Base-by-base conservation (phyloP, 2,329 filamentous ascomycete genomes). In the Fusarium penzigii region DNA sequence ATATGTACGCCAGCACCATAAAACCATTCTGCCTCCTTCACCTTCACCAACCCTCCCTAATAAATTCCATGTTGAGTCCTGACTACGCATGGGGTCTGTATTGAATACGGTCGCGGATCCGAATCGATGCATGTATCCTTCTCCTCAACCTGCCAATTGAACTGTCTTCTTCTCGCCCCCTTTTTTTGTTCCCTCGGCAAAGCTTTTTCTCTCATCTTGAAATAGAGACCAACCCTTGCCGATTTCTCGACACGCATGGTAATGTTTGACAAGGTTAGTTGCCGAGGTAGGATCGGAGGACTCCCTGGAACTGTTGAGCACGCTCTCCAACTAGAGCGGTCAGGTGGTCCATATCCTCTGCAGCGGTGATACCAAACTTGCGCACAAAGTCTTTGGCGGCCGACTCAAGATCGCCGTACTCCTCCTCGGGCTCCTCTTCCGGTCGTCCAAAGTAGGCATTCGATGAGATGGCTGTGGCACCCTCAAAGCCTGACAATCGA, bases 401-500 rank as follows among this genome's bases (percentile, higher is more conserved):
- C n/a, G 78, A 82, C 75, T 99, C 94, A 53, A 99, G 77, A 66
- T 97, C 92, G 43, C 92, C 92, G 61, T 96, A 97, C 41, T 90
- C 90, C 57, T 92, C 90, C 51, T 78, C 78, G 32, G 82, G 75
- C 62, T 95, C 89, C 20, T 92, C 89, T 68, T 99, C 94, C 3
- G 91, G 88, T 46, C 93, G 88, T 55, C 94, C 94, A 72, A 99
- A 99, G 80, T 97, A 99, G 49, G 91, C 91, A 72, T 97, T 99
- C 52, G 90, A 96, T 7, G 92, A 97, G 72, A 99, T 99, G 60
- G 92, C 78, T 1, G 86, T 87, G 11, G 94, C 92, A 42, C 94
- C 92, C 73, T 97, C 93, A 68, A 99, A 99, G 43, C 92, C 90
- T 76, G 91, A 87, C 48, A 99, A 82, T 39, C 94, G 85, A 20